Base-by-base conservation (phyloP, 768 basidiomycete species). In the Tubosaeta brunneosetosa region DNA sequence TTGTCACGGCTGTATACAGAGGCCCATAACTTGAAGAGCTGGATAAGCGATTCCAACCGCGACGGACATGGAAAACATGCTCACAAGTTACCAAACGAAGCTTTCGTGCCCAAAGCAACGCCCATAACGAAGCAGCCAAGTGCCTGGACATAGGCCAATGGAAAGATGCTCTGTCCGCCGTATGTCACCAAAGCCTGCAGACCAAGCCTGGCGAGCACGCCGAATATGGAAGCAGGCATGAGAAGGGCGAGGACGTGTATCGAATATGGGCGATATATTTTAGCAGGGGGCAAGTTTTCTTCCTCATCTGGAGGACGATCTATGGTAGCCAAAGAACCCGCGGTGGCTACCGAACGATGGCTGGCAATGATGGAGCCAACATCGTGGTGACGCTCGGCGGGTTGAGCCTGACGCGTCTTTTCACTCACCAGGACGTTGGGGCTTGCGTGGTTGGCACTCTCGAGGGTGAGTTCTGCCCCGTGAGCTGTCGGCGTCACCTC, bases 61-160 rank as follows among this genome's bases (percentile, higher is more conserved):
- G 12, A 44, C 29, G 29, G 29, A 29, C 19, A 48, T 50, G 46
- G 29, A 51, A 47, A 55, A 22, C 48, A 26, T 27, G 64, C 91
- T 70, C 65, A 97, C 93, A 88, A 84, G 61, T 75, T 71, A 43
- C 83, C 82, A 12, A 99, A 74, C 8, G 85, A 80, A 46, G 83
- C 81, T 67, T 87, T 93, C 62, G 88, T 65, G 16, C 77, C 81
- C 17, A 92, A 62, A 8, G 77, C 79, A 48, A 91, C 71, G 3
- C 97, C 97, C 94, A 99, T 98, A 27, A 95, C 73, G 49, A 93
- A 74, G 71, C 94, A 98, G 16, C 97, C 97, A 1, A 85, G 72
- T 0, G 84, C 88, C 67, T 99, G 95, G 0, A 83, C 78, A 74
- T 94, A 97, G 4, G 86, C 82, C 22, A 97, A 73, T 2, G 88